Evolutionary conservation across 495 filamentous ascomycete genomes (phyloP).

Genomic region (Trypethelium eluteriae): DNA sequence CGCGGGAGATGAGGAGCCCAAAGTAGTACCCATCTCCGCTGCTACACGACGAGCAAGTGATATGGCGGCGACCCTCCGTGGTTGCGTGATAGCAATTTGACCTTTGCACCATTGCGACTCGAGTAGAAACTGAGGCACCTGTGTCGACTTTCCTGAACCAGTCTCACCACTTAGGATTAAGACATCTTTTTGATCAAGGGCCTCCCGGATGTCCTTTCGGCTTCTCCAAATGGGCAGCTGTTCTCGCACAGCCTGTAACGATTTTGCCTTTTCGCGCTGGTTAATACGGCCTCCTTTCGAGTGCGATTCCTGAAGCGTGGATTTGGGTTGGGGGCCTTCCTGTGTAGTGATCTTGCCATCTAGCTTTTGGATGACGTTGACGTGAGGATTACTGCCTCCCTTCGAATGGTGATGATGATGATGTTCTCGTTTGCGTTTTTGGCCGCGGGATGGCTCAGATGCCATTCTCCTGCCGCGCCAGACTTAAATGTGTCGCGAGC

Average conservation of each 20-base stretch:
- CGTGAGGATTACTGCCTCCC: neutral
- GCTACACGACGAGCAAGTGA: conserved; percentile 84
- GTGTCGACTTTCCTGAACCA: conserved; percentile 93
- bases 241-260: neutral
- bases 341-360: neutral
- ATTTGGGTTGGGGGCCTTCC: neutral
- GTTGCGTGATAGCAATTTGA: conserved; percentile 92
- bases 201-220: conserved; percentile 58
- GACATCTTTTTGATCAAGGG: conserved; percentile 61
- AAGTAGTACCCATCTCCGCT: conserved; percentile 76
- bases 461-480: neutral
- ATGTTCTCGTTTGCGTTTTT: conserved; percentile 7
- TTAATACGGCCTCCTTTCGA: neutral
- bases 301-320: neutral
- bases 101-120: conserved; percentile 77
- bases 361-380: neutral
- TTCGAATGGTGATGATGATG: neutral
- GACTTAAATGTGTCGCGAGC: too few species aligned
- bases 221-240: conserved; percentile 71
- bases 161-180: conserved; percentile 88
- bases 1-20: conserved; percentile 55
- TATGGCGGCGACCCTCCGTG: conserved; percentile 88
- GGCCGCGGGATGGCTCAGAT: neutral
- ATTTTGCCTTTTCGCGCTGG: neutral
- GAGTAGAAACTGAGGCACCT: conserved; percentile 84